A percentile compares a stretch with the other conserved stretches of the same genome.
Conservation (phyloP, 768 basidiomycete species). For the Tricholoma sp. region DNA sequence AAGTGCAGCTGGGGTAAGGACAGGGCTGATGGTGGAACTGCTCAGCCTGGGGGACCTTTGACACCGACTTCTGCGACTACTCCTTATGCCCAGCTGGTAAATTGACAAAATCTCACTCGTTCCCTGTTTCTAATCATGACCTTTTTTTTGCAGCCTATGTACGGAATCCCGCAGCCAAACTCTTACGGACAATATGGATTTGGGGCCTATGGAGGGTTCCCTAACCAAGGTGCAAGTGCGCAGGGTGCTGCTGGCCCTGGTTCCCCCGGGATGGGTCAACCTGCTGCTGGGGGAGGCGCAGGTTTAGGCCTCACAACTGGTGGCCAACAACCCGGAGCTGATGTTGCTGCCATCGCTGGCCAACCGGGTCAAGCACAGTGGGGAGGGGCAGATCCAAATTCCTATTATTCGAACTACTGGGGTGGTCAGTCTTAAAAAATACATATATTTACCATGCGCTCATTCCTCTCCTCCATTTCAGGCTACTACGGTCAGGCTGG, state of each 20-base stretch:
- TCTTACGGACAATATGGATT: slow-evolving; percentile 79
- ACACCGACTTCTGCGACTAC: slow-evolving; percentile 58
- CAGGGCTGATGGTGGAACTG: slow-evolving; percentile 65
- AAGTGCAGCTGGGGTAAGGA: slow-evolving; percentile 99
- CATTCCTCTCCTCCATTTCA: slow-evolving; percentile 23
- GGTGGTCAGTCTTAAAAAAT: slow-evolving; percentile 45
- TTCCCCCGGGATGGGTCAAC: slow-evolving; percentile 55
- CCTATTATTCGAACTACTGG: slow-evolving; percentile 82
- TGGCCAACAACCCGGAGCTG: slow-evolving; percentile 52
- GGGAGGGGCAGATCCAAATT: slow-evolving; percentile 66
- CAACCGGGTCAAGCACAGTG: slow-evolving; percentile 72
- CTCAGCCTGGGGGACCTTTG: slow-evolving; percentile 44
- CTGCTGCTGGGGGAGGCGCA: slow-evolving; percentile 48
- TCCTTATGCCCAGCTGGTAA: slow-evolving; percentile 79
- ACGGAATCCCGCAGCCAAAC: slow-evolving; percentile 82
- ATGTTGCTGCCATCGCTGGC: slow-evolving; percentile 45
- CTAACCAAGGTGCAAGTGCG: slow-evolving; percentile 48
- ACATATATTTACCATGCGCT: background rate
- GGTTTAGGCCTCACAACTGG: slow-evolving; percentile 51
- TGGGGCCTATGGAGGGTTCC: slow-evolving; percentile 67
- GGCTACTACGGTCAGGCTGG: slow-evolving; percentile 76
- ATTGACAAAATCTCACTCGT: slow-evolving; percentile 17
- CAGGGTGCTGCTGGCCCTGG: slow-evolving; percentile 44
- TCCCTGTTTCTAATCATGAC: slow-evolving; percentile 4
- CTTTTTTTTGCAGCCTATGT: slow-evolving; percentile 60